Evolutionary conservation across 2,329 filamentous ascomycete species (phyloP), one percentile per base, ranked within the genome.

Genomic region (Lecanoromycetidae sp.): DNA sequence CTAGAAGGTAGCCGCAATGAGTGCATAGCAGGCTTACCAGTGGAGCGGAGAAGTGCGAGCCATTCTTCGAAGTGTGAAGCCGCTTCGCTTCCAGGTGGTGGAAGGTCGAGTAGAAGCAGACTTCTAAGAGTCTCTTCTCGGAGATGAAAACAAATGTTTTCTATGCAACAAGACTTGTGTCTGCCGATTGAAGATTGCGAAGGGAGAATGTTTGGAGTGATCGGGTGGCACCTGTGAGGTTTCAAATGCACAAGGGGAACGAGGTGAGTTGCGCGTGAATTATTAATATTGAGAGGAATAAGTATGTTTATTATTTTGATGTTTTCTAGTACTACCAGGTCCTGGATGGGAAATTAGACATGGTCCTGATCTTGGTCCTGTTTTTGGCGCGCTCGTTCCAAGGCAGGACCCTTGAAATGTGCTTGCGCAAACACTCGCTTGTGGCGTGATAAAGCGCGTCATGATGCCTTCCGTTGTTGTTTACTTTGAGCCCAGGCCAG

Each of bases 1-100:
- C 8, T 9, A 7, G 12, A 17, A 10, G 10, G 3, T 4, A 15
- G n/a, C 6, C 12, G 13, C 23, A 38, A 34, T 38, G 25, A 39
- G 33, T 23, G 9, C n/a, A 4, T 19, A 13, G n/a, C 4, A 20
- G 8, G 34, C 34, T 25, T 39, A 39, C 45, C 45, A 48, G 30
- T 48, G 45, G 33, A 43, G 33, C 9, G 45, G 45, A 12, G 45
- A 42, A 13, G 45, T 48, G 26, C 45, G 45, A 13, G 45, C 45
- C 45, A 48, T 48, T 8, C n/a, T 20, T 27, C 8, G 9, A 26
- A 10, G 15, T 6, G 13, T 4, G 13, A 17, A 27, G 44, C n/a
- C 12, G 35, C 6, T 20, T n/a, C n/a, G n/a, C n/a, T n/a, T n/a
- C n/a, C n/a, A n/a, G 19, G 44, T 15, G 20, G 30, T 44, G 1